Evolutionary conservation across 75 land plant genomes (phyloP).

Genomic region (Pinus taeda): DNA sequence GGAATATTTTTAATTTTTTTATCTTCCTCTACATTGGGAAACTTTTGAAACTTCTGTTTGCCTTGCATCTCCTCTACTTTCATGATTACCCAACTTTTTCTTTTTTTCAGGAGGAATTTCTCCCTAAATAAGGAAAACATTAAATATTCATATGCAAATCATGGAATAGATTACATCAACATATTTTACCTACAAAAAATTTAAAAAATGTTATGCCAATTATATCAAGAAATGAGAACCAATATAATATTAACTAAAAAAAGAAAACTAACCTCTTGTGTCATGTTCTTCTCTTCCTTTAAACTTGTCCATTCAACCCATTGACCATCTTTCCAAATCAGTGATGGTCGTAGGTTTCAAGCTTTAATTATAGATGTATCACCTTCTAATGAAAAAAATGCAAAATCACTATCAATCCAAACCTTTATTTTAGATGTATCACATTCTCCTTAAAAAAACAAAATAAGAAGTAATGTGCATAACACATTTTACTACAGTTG

Average conservation of each 20-base stretch:
- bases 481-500: no score
- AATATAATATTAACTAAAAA: not conserved
- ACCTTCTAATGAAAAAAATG: slow-evolving; percentile 51
- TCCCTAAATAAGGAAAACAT: slow-evolving; percentile 20
- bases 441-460: slow-evolving; percentile 50
- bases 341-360: slow-evolving; percentile 81
- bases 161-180: not conserved
- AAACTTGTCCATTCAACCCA: slow-evolving; percentile 69
- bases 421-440: slow-evolving; percentile 54
- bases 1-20: slow-evolving; percentile 16
- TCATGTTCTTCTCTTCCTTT: slow-evolving; percentile 12
- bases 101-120: slow-evolving; percentile 53
- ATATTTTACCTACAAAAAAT: not conserved
- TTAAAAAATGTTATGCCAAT: not conserved
- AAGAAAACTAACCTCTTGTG: slow-evolving; percentile 22
- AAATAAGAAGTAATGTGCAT: not conserved
- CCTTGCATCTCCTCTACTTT: slow-evolving; percentile 16
- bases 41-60: slow-evolving; percentile 13
- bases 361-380: slow-evolving; percentile 54
- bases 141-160: not conserved
- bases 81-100: slow-evolving; percentile 27
- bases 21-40: slow-evolving; percentile 5
- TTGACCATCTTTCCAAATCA: slow-evolving; percentile 68
- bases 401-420: slow-evolving; percentile 21
- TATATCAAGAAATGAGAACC: no score